Conservation (phyloP, 805 yeast species). For the Wickerhamiella cacticola region DNA sequence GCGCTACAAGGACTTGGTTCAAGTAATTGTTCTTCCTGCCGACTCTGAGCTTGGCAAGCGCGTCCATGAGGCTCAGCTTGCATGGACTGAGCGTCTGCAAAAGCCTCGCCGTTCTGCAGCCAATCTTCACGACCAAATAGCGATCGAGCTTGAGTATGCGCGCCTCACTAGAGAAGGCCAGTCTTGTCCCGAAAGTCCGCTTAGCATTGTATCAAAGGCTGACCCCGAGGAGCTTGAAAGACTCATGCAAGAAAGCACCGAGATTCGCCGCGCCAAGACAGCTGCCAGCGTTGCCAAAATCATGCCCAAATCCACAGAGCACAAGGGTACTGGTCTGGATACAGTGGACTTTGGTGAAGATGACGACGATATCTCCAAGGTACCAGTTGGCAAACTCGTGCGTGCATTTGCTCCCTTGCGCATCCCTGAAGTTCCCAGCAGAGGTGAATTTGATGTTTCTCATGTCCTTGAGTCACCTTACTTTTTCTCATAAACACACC, state of each 20-base stretch:
- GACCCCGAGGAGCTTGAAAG: constrained; percentile 25
- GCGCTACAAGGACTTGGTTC: constrained; percentile 63
- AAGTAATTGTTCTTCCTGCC: constrained; percentile 44
- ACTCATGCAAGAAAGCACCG: constrained; percentile 24
- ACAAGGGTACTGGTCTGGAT: constrained; percentile 27
- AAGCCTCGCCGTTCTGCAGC: constrained; percentile 23
- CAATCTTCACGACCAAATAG: constrained; percentile 61
- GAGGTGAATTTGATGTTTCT: constrained; percentile 73
- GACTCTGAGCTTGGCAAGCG: constrained; percentile 40
- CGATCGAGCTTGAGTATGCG: constrained; percentile 53
- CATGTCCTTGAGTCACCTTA: constrained; percentile 62
- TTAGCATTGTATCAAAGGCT: constrained; percentile 36
- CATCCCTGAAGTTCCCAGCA: constrained; percentile 61
- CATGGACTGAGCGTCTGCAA: not conserved
- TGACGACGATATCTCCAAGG: constrained; percentile 21
- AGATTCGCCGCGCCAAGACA: constrained; percentile 9
- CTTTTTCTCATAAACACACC: constrained; percentile 43
- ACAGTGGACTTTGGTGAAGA: constrained; percentile 26
- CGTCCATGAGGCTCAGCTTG: constrained; percentile 33
- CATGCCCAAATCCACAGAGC: constrained; percentile 25
- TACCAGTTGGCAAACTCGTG: constrained; percentile 19
- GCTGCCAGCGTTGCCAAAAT: constrained; percentile 4
- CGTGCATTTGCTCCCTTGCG: constrained; percentile 53
- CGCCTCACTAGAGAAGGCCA: constrained; percentile 40
- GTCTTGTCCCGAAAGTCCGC: constrained; percentile 41